phyloP scores from a whole-genome alignment of 1,284 basidiomycete genomes.

The Athelia sp. region DNA sequence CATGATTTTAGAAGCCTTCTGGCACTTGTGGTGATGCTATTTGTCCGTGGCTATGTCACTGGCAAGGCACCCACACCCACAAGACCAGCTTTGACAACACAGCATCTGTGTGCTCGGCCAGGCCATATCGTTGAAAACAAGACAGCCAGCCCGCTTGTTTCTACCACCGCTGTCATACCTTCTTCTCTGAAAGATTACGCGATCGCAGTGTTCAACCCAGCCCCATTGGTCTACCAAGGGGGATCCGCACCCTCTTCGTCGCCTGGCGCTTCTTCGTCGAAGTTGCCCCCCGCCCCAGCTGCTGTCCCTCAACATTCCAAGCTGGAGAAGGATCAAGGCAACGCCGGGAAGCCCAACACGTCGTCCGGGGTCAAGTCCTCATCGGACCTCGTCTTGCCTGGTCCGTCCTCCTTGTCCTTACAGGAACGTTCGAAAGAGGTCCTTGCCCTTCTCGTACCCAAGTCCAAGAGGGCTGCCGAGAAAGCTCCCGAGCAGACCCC shows the following conservation, averaged over 20 bases:
- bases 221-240: conserved; percentile 31
- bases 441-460: conserved; percentile 5
- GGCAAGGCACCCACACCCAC: conserved; percentile 10
- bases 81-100: conserved; percentile 3
- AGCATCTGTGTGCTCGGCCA: no score
- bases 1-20: neutral
- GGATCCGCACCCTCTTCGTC: conserved; percentile 22
- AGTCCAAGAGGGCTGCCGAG: conserved; percentile 14
- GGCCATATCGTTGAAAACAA: conserved; percentile 26
- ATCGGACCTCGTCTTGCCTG: conserved; percentile 36
- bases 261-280: conserved; percentile 5
- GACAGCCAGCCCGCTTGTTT: conserved; percentile 25
- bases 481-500: conserved; percentile 15
- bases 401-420: conserved; percentile 20
- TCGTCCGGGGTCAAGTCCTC: conserved; percentile 26
- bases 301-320: no score
- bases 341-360: conserved; percentile 18
- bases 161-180: conserved; percentile 29
- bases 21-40: neutral
- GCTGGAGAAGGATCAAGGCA: conserved; percentile 4
- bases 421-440: conserved; percentile 23
- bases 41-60: neutral
- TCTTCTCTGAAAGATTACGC: conserved; percentile 52
- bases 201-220: conserved; percentile 48
- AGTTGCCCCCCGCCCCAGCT: neutral